A percentile compares a stretch with the other conserved stretches of the same genome.
Evolutionary conservation across 495 filamentous ascomycete species (phyloP).

Genomic region (Lentithecium fluviatile): DNA sequence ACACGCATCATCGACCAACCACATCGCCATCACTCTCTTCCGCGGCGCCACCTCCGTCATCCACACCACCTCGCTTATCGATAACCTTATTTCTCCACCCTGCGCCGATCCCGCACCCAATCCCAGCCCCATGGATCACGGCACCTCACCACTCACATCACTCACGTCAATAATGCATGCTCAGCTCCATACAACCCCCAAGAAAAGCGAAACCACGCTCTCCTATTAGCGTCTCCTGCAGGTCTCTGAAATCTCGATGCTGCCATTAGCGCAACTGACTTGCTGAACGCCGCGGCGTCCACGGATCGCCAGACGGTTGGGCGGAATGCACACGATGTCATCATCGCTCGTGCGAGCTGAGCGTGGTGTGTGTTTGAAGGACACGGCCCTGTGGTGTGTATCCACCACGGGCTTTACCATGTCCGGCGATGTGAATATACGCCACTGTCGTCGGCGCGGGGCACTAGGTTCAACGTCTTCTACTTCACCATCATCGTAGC

Average conservation of each 20-base stretch:
- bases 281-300: too few species aligned
- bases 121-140: background rate
- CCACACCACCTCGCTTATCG: conserved; percentile 22
- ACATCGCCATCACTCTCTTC: background rate
- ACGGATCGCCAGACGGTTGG: too few species aligned
- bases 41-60: conserved; percentile 21
- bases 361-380: background rate
- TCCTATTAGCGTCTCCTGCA: background rate
- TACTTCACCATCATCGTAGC: background rate
- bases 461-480: background rate
- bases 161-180: background rate
- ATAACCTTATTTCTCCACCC: conserved; percentile 21
- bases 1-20: background rate
- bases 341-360: background rate
- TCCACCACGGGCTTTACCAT: background rate
- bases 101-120: conserved; percentile 10
- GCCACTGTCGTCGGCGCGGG: conserved; percentile 21
- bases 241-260: too few species aligned
- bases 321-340: background rate
- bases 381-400: background rate
- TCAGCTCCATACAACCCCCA: background rate
- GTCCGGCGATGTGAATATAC: conserved; percentile 1
- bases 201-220: background rate
- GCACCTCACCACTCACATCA: conserved; percentile 1
- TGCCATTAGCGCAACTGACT: too few species aligned